These are phyloP conservation scores for Penicillium daleae DNA, from an alignment of 495 filamentous ascomycete species.

Conservation along the genomic window DNA sequence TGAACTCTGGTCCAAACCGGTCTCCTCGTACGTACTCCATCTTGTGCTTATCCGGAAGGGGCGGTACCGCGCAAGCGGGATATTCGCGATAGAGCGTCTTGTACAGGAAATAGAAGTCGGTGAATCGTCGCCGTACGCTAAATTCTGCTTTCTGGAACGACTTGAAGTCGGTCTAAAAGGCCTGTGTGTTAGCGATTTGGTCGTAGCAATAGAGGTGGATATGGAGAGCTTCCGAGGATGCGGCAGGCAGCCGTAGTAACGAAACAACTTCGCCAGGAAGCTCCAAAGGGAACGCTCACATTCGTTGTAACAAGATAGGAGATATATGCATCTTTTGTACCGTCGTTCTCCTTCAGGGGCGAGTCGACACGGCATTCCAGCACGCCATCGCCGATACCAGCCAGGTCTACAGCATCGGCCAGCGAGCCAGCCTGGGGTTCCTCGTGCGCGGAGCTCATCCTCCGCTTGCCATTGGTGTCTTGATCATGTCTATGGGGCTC, in stretches of 20 bases:
- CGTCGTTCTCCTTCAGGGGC: constrained; percentile 91
- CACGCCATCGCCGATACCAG: constrained; percentile 73
- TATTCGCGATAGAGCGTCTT: constrained; percentile 86
- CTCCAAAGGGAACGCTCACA: constrained; percentile 53
- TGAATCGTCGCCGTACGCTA: constrained; percentile 84
- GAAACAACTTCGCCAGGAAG: not conserved
- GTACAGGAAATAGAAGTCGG: constrained; percentile 96
- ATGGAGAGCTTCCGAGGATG: constrained; percentile 2
- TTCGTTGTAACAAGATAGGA: constrained; percentile 92
- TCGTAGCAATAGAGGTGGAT: not conserved
- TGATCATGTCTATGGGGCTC: constrained; percentile 36
- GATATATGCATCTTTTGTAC: constrained; percentile 96
- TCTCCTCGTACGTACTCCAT: constrained; percentile 98
- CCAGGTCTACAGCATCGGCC: constrained; percentile 63
- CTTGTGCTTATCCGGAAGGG: constrained; percentile 96
- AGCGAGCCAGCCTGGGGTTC: constrained; percentile 56
- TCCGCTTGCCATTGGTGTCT: constrained; percentile 57
- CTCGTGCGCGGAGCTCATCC: constrained; percentile 51
- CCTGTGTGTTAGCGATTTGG: constrained; percentile 21
- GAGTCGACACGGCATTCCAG: constrained; percentile 81
- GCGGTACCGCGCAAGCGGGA: constrained; percentile 88
- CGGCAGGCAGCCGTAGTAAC: constrained; percentile 24
- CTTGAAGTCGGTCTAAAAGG: constrained; percentile 81
- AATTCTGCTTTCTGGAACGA: constrained; percentile 82
- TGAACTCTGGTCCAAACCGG: constrained; percentile 93